phyloP scores from a whole-genome alignment of 345 rosid species.

The Draba incana region DNA sequence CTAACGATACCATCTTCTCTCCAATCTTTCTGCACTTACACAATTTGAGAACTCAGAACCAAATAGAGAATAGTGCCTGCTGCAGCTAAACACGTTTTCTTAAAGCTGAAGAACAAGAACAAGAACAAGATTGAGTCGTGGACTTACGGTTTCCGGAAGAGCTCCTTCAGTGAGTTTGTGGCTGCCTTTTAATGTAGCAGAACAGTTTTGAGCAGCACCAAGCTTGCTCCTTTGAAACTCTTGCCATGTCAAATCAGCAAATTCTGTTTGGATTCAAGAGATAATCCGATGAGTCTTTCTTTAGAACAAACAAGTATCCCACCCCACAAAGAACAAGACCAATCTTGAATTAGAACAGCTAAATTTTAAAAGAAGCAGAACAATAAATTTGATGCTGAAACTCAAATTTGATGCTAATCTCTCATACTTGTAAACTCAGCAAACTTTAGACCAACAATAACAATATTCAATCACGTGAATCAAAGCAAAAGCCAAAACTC shows the following conservation, averaged over 20 bases:
- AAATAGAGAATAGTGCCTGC: not conserved
- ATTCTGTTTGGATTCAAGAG: constrained; percentile 52
- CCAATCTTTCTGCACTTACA: constrained; percentile 83
- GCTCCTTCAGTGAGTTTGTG: constrained; percentile 66
- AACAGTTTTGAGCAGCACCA: constrained; percentile 98
- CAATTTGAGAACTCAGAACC: constrained; percentile 17
- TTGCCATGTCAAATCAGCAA: constrained; percentile 93
- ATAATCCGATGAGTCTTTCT: not conserved
- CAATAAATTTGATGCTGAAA: not conserved
- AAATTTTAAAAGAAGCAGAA: constrained; percentile 8
- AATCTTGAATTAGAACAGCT: constrained; percentile 13
- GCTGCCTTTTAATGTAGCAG: constrained; percentile 81
- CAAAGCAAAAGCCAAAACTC: constrained; percentile 10
- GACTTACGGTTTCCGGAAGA: constrained; percentile 62
- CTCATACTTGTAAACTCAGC: constrained; percentile 12
- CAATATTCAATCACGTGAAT: constrained; percentile 35
- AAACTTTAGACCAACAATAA: constrained; percentile 17
- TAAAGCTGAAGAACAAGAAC: constrained; percentile 21
- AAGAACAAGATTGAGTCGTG: not conserved
- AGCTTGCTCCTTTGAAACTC: constrained; percentile 79
- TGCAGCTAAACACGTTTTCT: not conserved
- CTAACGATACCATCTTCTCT: constrained; percentile 82
- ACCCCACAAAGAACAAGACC: constrained; percentile 8
- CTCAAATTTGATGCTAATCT: too few species aligned
- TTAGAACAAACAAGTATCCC: not conserved